Base-by-base conservation (phyloP, 352 stramenopile species). In the Pythium volutum region DNA sequence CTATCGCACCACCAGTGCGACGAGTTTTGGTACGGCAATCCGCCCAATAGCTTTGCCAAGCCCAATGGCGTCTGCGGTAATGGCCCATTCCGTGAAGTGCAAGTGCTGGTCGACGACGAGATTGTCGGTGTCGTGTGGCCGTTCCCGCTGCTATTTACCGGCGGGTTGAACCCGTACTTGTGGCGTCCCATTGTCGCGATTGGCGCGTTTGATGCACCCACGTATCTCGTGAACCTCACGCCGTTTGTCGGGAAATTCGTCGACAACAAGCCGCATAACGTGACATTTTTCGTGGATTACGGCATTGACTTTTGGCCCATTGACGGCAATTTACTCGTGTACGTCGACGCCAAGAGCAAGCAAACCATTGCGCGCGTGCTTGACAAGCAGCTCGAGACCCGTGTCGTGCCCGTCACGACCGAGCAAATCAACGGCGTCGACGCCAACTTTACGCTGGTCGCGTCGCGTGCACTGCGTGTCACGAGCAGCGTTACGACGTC, bases 1-100 rank as follows among this genome's bases (percentile, higher is more conserved):
- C 64, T 86, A 12, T 86, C 76, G 60, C 81, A 90, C 58, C 81
- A 90, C 60, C 76, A 87, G 53, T 90, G 81, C 59, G 81, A 90
- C 68, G 81, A 90, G 66, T 90, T 90, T 53, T 84, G 74, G 59
- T 93, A 91, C 65, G 62, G 74, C 3, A 93, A 93, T 41, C 73
- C 79, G 8, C 77, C 81, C 1, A 62, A 65, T 26, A 57, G 70
- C n/a, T 76, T 69, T 42, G 67, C 70, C 2, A 31, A 71, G 38
- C 34, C 45, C 9, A 14, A 64, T 20, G 64, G 71, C 11, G 55
- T 43, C 9, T 88, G 79, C 36, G 71, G 75, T 15, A 72, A 67
- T 20, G 83, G 83, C 0, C 69, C 82, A 20, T 93, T 90, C 54
- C 68, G 80, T 16, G 83, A 93, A 55, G 69, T 93, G 2, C 83